phyloP scores from a whole-genome alignment of 78 protist genomes.

The Guillardia theta region DNA sequence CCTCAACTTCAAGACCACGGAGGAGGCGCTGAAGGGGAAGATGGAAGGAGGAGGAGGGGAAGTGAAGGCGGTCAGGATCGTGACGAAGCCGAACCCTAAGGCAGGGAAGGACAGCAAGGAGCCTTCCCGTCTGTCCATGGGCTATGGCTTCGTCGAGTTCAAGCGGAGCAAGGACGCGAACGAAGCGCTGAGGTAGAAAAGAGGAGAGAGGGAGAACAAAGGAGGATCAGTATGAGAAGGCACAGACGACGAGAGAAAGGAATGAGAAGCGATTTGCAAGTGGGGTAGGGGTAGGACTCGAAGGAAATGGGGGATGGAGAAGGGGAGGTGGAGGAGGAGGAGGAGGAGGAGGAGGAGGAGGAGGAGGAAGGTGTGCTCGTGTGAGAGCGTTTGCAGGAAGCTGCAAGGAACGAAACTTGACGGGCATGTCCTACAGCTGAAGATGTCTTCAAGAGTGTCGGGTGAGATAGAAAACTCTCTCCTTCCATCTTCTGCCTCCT shows the following conservation, averaged over 20 bases:
- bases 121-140: constrained; percentile 30
- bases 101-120: not conserved
- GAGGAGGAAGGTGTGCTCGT: too few relatives aligned
- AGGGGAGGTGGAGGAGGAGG: too few relatives aligned
- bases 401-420: constrained; percentile 37
- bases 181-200: constrained; percentile 30
- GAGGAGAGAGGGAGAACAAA: too few relatives aligned
- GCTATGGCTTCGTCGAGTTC: constrained; percentile 87
- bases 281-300: too few relatives aligned
- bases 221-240: too few relatives aligned
- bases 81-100: constrained; percentile 22
- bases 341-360: too few relatives aligned
- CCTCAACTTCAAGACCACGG: constrained; percentile 77
- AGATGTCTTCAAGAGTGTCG: not conserved
- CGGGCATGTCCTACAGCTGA: constrained; percentile 37
- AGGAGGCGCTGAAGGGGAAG: constrained; percentile 57
- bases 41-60: constrained; percentile 37
- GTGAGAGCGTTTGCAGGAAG: too few relatives aligned
- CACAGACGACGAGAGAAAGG: too few relatives aligned
- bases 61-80: not conserved
- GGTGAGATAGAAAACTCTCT: too few relatives aligned
- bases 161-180: constrained; percentile 44
- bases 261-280: too few relatives aligned
- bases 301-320: too few relatives aligned
- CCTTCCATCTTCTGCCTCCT: too few relatives aligned